Evolutionary conservation across 257 asterid species (phyloP).

Genomic region (Nicotiana paniculata): DNA sequence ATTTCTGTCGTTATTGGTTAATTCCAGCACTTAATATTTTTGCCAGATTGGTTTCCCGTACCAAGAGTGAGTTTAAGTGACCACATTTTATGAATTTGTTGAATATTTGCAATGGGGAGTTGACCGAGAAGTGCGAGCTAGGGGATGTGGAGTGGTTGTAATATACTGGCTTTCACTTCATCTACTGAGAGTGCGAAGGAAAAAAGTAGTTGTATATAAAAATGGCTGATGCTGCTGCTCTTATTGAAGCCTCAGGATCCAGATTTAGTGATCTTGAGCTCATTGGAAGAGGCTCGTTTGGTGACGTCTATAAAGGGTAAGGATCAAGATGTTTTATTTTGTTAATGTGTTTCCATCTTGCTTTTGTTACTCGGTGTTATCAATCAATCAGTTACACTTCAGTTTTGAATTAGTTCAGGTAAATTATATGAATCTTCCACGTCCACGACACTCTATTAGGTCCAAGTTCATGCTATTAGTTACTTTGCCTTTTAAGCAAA

Average conservation of each 20-base stretch:
- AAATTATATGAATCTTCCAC: not conserved
- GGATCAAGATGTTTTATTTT: conserved; percentile 6
- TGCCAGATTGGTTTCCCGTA: conserved; percentile 13
- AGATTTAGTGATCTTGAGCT: conserved; percentile 90
- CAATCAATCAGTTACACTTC: not conserved
- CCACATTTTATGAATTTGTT: conserved; percentile 10
- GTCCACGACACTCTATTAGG: not conserved
- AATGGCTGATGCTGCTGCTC: conserved; percentile 77
- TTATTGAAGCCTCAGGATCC: conserved; percentile 76
- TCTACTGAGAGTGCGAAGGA: conserved; percentile 7
- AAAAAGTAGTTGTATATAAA: not conserved
- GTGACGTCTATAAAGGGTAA: conserved; percentile 97
- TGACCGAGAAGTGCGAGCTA: conserved; percentile 7
- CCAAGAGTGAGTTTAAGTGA: conserved; percentile 12
- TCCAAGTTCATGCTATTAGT: not conserved
- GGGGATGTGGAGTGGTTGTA: conserved; percentile 9
- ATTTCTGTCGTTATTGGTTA: not conserved
- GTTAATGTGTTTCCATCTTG: not conserved
- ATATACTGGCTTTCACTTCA: conserved; percentile 7
- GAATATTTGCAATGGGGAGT: conserved; percentile 10
- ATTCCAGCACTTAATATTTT: not conserved
- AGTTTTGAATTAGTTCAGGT: not conserved
- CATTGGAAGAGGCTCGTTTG: conserved; percentile 95
- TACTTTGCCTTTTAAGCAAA: not conserved
- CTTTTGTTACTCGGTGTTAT: not conserved